Conservation (phyloP, 768 basidiomycete genomes). For the Suillus alpinus region DNA sequence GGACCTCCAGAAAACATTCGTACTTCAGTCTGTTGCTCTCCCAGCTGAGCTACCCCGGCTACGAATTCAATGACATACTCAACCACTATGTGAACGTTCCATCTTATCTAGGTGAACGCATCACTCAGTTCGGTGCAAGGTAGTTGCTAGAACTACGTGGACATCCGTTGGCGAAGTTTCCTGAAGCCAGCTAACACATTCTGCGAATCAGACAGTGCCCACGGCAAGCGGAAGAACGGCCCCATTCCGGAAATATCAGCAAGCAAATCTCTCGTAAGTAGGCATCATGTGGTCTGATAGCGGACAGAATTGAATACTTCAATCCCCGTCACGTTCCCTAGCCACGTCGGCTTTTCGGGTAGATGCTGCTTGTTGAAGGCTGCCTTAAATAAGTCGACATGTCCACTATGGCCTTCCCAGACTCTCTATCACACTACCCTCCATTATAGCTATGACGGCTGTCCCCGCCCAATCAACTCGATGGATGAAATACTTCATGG, state of each 20-base stretch:
- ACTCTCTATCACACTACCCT: not conserved
- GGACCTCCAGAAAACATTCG: conserved; percentile 37
- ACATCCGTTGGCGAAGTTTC: not conserved
- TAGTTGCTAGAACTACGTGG: not conserved
- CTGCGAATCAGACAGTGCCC: not conserved
- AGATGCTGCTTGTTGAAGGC: too few relatives aligned
- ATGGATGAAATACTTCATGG: conserved; percentile 25
- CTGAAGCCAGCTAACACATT: not conserved
- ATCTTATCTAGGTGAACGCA: not conserved
- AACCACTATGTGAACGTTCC: not conserved
- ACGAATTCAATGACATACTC: not conserved
- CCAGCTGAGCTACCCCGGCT: conserved; percentile 35
- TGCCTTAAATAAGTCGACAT: not conserved
- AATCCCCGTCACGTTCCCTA: conserved; percentile 35
- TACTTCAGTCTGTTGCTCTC: conserved; percentile 38
- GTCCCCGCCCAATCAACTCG: conserved; percentile 16
- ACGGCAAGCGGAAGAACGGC: not conserved
- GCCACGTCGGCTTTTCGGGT: not conserved
- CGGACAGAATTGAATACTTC: not conserved
- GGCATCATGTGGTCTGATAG: not conserved
- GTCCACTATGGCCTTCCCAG: not conserved
- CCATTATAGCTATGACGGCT: conserved; percentile 15
- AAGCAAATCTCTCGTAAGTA: not conserved
- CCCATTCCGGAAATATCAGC: not conserved
- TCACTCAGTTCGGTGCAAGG: not conserved